Base-by-base conservation (phyloP, 192 early-diverging fungal genomes). In the Mortierella hygrophila region DNA sequence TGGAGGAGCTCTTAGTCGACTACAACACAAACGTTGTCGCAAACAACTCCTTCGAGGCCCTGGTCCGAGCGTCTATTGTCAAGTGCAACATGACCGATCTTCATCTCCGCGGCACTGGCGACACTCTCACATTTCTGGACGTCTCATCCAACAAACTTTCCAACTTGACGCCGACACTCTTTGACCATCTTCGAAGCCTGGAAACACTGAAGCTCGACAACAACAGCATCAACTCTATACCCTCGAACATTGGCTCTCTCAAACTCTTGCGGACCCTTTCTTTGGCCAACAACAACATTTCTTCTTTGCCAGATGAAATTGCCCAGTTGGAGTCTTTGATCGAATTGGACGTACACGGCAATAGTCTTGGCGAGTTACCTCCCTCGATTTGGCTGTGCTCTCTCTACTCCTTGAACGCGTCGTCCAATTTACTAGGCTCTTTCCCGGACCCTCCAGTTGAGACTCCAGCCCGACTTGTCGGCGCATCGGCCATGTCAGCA, bases 321-420 rank as follows among this genome's bases (percentile, higher is more conserved):
- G 89, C 92, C 18, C 85, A 89, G 26, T 86, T 97, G 8, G 85
- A 89, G 47, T 90, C 94, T 20, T 89, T 97, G 75, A 90, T 88
- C 29, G 87, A 84, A 9, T 82, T 97, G 60, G 95, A 96, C 70
- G 81, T 96, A 29, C 96, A 96, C 57, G 94, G 93, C 77, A 97
- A 97, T 84, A 94, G 96, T 49, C 83, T 97, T 46, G 93, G 92
- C 63, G 87, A 94, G 54, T 83, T 97, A 16, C 95, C 95, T 1
- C 89, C 91, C 18, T 94, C 96, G 76, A 95, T 97, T 20, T 97
- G 96, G 96, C 73, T 91, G 44, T 96, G 95, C 82, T 91, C 89
- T 26, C 91, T 98, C 35, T 83, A 85, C 52, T 88, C 89, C 21
- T 88, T 98, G 32, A 98, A 97, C 75, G 91, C 92, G 26, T 95